phyloP scores from a whole-genome alignment of 1,284 basidiomycete genomes.

The Sanghuangporus sanghuang region DNA sequence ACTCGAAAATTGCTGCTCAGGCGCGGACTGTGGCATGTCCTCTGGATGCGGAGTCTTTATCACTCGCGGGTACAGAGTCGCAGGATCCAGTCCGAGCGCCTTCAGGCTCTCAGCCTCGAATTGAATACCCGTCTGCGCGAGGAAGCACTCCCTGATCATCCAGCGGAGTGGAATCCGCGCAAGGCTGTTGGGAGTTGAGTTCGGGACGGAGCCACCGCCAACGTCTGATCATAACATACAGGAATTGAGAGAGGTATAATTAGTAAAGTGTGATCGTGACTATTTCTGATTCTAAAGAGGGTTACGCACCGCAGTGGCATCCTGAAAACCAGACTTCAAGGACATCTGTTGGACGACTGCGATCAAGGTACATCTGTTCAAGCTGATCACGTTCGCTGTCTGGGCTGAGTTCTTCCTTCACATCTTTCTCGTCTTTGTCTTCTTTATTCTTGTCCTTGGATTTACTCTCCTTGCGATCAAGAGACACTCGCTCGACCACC shows the following conservation, averaged over 20 bases:
- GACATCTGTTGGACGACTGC: slow-evolving; percentile 20
- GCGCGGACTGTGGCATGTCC: background rate
- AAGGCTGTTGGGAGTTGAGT: slow-evolving; percentile 29
- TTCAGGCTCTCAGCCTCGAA: slow-evolving; percentile 25
- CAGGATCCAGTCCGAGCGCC: slow-evolving; percentile 15
- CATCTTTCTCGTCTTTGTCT: background rate
- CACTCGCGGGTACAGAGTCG: slow-evolving; percentile 10
- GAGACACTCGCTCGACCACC: slow-evolving; percentile 11
- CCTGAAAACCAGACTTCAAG: slow-evolving; percentile 30
- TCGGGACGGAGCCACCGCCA: slow-evolving; percentile 35
- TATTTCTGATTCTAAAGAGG: background rate
- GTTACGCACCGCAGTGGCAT: slow-evolving; percentile 22
- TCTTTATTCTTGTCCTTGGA: background rate
- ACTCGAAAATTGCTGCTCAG: background rate
- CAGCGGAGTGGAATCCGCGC: slow-evolving; percentile 42
- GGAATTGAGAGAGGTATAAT: background rate
- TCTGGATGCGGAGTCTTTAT: background rate
- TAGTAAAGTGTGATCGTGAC: background rate
- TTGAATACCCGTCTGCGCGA: slow-evolving; percentile 32
- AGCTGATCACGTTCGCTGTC: slow-evolving; percentile 12
- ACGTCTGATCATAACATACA: slow-evolving; percentile 25
- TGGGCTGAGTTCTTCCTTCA: slow-evolving; percentile 11
- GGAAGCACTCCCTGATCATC: slow-evolving; percentile 42
- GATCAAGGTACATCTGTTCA: slow-evolving; percentile 18
- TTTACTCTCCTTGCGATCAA: slow-evolving; percentile 3